Evolutionary conservation across 1,284 basidiomycete genomes (phyloP).

Genomic region (Cryptococcus hybrid): DNA sequence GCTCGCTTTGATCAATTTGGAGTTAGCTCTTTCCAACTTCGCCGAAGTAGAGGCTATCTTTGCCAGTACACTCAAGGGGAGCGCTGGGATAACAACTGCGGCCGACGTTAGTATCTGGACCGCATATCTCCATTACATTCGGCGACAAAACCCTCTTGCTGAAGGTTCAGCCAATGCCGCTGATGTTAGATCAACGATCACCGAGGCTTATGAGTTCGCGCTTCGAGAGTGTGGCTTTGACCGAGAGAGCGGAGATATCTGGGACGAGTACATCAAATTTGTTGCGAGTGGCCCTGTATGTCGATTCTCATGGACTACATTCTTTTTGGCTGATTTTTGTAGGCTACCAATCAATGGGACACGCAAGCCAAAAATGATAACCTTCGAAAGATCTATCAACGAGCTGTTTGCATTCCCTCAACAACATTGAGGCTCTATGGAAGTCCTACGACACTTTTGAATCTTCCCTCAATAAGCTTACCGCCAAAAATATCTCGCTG

Average conservation of each 20-base stretch:
- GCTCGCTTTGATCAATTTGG: constrained; percentile 44
- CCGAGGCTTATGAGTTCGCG: constrained; percentile 91
- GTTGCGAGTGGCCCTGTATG: constrained; percentile 54
- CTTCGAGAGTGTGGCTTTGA: constrained; percentile 81
- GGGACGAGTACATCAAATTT: constrained; percentile 73
- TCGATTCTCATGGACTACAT: background rate
- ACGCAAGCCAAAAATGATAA: constrained; percentile 94
- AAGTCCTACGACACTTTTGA: constrained; percentile 94
- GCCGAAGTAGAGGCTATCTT: constrained; percentile 43
- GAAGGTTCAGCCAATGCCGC: constrained; percentile 47
- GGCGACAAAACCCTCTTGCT: constrained; percentile 46
- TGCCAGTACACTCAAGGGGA: constrained; percentile 40
- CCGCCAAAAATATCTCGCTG: constrained; percentile 94
- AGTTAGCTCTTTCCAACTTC: constrained; percentile 47
- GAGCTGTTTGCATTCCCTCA: constrained; percentile 91
- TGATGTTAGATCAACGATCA: constrained; percentile 67
- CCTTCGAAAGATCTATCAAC: constrained; percentile 86
- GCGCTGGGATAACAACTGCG: constrained; percentile 41
- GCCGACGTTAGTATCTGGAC: constrained; percentile 50
- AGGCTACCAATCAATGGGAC: constrained; percentile 85
- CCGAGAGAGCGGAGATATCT: constrained; percentile 57
- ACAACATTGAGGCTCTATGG: constrained; percentile 93
- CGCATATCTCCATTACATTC: constrained; percentile 51
- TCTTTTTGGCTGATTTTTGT: background rate
- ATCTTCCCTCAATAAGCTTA: constrained; percentile 83